Conservation (phyloP, 2,329 filamentous ascomycete species). For the Taxawa tesnikishii region DNA sequence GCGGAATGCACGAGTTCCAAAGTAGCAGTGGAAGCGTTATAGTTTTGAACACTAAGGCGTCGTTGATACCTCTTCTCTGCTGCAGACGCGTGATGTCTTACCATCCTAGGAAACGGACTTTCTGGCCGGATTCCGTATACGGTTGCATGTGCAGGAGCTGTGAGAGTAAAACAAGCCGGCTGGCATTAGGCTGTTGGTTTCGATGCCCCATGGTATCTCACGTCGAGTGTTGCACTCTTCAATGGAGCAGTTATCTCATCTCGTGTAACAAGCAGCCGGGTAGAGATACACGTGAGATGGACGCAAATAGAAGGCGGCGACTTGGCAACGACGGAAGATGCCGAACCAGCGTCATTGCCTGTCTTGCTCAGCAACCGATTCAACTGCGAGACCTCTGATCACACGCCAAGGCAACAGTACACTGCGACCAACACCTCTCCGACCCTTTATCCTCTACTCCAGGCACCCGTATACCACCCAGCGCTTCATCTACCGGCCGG, state of each 20-base stretch:
- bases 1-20: conserved; percentile 61
- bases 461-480: background rate
- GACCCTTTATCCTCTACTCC: background rate
- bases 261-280: background rate
- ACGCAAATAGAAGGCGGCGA: background rate
- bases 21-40: conserved; percentile 44
- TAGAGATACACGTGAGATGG: background rate
- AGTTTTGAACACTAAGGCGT: conserved; percentile 42
- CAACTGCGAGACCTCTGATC: too few relatives aligned
- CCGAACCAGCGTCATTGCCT: background rate
- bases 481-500: background rate
- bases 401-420: background rate
- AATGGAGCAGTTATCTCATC: too few relatives aligned
- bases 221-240: too few relatives aligned
- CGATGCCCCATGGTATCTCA: too few relatives aligned
- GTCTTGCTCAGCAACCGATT: too few relatives aligned
- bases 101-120: conserved; percentile 90
- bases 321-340: background rate
- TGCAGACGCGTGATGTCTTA: conserved; percentile 32
- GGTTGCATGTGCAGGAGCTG: conserved; percentile 33
- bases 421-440: background rate
- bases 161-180: conserved; percentile 34
- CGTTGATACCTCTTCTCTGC: conserved; percentile 1
- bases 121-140: conserved; percentile 45
- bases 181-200: conserved; percentile 40